Evolutionary conservation across 1,139 yeast genomes (phyloP).

Genomic region (Candida sanyaensis): DNA sequence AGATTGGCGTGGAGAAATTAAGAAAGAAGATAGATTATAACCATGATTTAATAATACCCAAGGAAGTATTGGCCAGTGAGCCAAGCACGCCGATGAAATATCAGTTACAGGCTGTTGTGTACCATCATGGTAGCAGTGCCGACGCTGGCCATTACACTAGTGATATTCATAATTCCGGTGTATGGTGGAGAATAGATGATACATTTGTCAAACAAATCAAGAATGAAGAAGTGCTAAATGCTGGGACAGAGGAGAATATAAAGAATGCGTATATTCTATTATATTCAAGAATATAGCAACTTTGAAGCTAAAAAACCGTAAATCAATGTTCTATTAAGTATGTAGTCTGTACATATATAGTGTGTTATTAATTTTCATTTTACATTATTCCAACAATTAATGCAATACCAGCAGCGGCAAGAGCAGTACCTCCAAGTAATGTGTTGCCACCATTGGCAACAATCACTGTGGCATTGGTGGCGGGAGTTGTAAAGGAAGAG

Average conservation of each 20-base stretch:
- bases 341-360: too few species aligned
- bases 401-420: background rate
- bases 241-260: constrained; percentile 52
- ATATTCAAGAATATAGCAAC: constrained; percentile 36
- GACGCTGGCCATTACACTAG: constrained; percentile 97
- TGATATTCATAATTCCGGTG: constrained; percentile 56
- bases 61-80: constrained; percentile 49
- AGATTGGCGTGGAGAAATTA: constrained; percentile 55
- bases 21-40: constrained; percentile 60
- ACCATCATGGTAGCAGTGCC: constrained; percentile 91
- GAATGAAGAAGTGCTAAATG: constrained; percentile 51
- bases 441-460: constrained; percentile 2
- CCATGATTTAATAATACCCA: constrained; percentile 57
- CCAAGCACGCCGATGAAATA: constrained; percentile 35
- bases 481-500: background rate
- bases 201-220: constrained; percentile 56
- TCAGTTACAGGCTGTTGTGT: constrained; percentile 80
- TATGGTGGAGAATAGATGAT: constrained; percentile 91
- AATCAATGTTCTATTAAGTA: too few species aligned
- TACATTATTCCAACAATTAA: background rate
- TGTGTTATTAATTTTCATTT: too few species aligned
- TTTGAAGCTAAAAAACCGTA: too few species aligned
- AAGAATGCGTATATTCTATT: constrained; percentile 78
- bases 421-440: background rate
- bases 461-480: background rate